Percentiles rank a stretch among this genome's conserved stretches.
phyloP scores from a whole-genome alignment of 2,329 filamentous ascomycete genomes.

The Lasiodiplodia sp. region DNA sequence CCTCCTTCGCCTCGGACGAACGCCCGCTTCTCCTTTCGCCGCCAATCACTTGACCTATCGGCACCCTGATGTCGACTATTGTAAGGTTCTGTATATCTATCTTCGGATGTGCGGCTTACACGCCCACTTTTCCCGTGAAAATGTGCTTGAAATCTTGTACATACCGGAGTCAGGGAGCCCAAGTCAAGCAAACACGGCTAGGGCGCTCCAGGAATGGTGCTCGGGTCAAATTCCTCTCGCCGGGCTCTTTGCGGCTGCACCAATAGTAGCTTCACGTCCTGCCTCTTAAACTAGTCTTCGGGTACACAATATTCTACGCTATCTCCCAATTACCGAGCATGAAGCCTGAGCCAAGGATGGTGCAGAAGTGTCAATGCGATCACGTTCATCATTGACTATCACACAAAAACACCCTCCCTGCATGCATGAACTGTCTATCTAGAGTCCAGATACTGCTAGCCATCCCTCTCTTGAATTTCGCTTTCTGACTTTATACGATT shows the following conservation, averaged over 20 bases:
- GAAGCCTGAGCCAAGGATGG: conserved; percentile 2
- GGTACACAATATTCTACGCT: neutral
- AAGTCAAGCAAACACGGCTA: neutral
- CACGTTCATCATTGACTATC: neutral
- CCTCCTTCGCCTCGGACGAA: neutral
- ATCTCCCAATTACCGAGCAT: neutral
- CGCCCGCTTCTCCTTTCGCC: neutral
- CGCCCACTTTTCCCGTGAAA: neutral
- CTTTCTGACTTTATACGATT: neutral
- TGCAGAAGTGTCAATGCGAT: neutral
- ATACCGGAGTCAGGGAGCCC: no score
- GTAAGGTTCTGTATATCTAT: neutral
- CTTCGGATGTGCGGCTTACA: neutral
- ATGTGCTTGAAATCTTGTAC: neutral
- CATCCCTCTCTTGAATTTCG: neutral
- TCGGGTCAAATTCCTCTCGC: conserved; percentile 5
- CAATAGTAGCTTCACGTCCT: neutral
- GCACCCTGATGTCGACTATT: neutral
- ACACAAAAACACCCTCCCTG: neutral
- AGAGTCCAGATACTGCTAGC: neutral
- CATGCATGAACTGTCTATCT: neutral
- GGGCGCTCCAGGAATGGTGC: neutral
- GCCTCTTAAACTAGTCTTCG: neutral
- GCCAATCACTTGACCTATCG: neutral
- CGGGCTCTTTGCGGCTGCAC: neutral